Percentiles rank a stretch among this genome's conserved stretches.
Evolutionary conservation across 345 rosid species (phyloP).

Genomic region (Arabis hirsuta): DNA sequence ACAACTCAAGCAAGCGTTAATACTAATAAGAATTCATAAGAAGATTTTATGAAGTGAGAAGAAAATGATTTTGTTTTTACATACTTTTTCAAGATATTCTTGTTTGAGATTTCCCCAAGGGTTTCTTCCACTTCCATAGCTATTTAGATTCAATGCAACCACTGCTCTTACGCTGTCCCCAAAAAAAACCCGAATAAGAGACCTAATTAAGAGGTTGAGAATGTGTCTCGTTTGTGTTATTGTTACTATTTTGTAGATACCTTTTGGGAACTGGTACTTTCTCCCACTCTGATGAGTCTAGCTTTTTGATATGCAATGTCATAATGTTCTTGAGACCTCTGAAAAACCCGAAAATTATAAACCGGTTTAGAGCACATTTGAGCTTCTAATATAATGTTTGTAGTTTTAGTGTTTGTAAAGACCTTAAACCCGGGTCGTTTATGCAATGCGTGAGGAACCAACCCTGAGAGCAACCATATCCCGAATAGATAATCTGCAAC

Average conservation of each 20-base stretch:
- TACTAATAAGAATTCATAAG: background rate
- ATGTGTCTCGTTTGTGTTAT: conserved; percentile 4
- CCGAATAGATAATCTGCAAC: conserved; percentile 83
- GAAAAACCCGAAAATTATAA: conserved; percentile 4
- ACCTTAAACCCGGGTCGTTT: conserved; percentile 89
- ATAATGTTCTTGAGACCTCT: conserved; percentile 95
- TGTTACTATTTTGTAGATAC: conserved; percentile 42
- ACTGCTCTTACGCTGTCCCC: conserved; percentile 82
- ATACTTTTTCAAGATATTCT: conserved; percentile 85
- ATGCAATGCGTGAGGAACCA: conserved; percentile 97
- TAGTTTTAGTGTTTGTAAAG: conserved; percentile 34
- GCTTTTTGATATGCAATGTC: conserved; percentile 74
- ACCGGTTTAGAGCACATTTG: conserved; percentile 3
- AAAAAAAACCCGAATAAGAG: conserved; percentile 13
- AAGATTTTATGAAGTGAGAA: background rate
- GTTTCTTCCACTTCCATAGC: conserved; percentile 91
- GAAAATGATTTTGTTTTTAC: conserved; percentile 1
- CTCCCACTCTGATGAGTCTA: conserved; percentile 92
- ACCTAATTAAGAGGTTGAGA: conserved; percentile 4
- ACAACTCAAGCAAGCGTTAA: conserved; percentile 21
- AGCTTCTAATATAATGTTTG: conserved; percentile 19
- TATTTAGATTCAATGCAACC: conserved; percentile 88
- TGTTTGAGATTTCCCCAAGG: conserved; percentile 93
- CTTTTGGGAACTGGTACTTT: conserved; percentile 85
- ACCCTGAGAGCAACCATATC: conserved; percentile 94